Conservation (phyloP, 164 flowering plant genomes). For the Houttuynia cordata region DNA sequence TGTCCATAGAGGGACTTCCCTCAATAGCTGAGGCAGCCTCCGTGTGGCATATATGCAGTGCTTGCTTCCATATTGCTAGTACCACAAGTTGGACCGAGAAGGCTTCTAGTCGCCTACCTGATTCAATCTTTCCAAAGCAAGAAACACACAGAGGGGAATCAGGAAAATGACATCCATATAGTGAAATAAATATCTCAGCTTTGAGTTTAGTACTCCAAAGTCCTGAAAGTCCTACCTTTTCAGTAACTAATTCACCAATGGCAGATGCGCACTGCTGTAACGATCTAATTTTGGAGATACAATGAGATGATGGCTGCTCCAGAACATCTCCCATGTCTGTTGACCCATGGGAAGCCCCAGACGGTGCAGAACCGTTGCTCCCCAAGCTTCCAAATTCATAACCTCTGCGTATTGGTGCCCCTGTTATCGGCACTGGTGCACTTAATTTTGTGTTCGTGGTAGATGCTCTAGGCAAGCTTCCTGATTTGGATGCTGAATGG, state of each 20-base stretch:
- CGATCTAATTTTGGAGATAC: conserved; percentile 66
- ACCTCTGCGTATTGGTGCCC: conserved; percentile 19
- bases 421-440: conserved; percentile 65
- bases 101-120: conserved; percentile 68
- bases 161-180: too few species aligned
- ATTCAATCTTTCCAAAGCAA: conserved; percentile 10
- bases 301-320: conserved; percentile 67
- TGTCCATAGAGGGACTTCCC: conserved; percentile 60
- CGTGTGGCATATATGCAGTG: conserved; percentile 81
- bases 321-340: conserved; percentile 46
- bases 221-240: conserved; percentile 40
- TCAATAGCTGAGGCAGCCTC: conserved; percentile 79
- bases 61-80: conserved; percentile 96
- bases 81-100: conserved; percentile 90
- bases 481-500: conserved; percentile 31
- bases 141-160: background rate
- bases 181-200: background rate
- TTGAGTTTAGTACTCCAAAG: background rate
- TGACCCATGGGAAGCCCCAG: conserved; percentile 73
- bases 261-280: conserved; percentile 74
- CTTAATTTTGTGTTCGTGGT: conserved; percentile 20
- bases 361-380: conserved; percentile 66
- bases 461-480: conserved; percentile 22
- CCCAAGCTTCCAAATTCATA: conserved; percentile 43
- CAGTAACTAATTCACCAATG: conserved; percentile 60